A percentile compares a stretch with the other conserved stretches of the same genome.
These are phyloP conservation scores for Leishmania lainsoni DNA, from an alignment of 208 protist species.

Conservation along the genomic window DNA sequence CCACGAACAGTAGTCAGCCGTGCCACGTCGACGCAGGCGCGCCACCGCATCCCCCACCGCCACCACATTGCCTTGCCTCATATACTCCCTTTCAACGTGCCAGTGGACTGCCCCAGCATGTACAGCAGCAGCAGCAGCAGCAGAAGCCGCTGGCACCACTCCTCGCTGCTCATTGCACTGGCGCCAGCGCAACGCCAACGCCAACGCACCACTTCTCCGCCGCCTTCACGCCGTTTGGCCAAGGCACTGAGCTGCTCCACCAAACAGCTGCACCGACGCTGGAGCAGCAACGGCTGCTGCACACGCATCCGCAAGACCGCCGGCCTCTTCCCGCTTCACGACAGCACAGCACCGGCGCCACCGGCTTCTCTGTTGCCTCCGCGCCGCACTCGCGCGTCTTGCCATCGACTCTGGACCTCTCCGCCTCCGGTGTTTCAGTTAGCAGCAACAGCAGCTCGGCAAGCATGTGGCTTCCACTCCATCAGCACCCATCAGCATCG, in stretches of 20 bases:
- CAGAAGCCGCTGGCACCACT: not conserved
- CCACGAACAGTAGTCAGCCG: not conserved
- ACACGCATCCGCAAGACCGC: not conserved
- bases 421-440: constrained; percentile 1
- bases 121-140: not conserved
- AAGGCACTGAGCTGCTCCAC: not conserved
- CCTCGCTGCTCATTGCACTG: not conserved
- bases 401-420: not conserved
- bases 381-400: not conserved
- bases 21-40: not conserved
- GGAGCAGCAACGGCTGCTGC: not conserved
- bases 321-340: too few species aligned
- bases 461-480: not conserved
- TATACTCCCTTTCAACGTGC: not conserved
- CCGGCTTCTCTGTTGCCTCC: not conserved
- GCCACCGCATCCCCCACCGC: not conserved
- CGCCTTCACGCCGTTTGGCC: not conserved
- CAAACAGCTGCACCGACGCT: not conserved
- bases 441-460: constrained; percentile 2
- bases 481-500: not conserved
- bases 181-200: constrained; percentile 1
- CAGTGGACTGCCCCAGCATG: not conserved
- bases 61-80: not conserved
- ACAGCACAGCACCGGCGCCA: not conserved
- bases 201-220: not conserved